Conservation (phyloP, 805 yeast genomes). For the Wickerhamomyces chaumierensis region DNA sequence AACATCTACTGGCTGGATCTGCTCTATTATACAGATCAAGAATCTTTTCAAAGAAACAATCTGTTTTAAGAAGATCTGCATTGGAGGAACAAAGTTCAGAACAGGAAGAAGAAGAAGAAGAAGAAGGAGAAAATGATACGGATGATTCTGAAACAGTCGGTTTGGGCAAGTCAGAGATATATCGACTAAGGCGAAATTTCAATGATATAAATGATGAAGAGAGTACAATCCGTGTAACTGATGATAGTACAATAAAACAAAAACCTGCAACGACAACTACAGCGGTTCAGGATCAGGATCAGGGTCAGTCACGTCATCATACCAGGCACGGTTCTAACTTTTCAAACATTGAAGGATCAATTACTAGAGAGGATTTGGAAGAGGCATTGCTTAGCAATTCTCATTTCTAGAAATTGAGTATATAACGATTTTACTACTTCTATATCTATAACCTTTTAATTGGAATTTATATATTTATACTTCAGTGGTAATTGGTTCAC, state of each 20-base stretch:
- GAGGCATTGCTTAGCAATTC: slow-evolving; percentile 28
- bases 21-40: slow-evolving; percentile 16
- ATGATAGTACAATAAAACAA: no score
- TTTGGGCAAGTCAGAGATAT: background rate
- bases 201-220: background rate
- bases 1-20: slow-evolving; percentile 7
- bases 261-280: no score
- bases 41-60: slow-evolving; percentile 13
- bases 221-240: slow-evolving; percentile 2
- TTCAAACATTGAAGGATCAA: slow-evolving; percentile 1
- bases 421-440: no score
- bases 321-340: background rate
- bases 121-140: slow-evolving; percentile 1
- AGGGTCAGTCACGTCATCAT: no score
- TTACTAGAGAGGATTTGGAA: slow-evolving; percentile 29
- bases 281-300: no score
- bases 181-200: background rate
- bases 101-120: background rate
- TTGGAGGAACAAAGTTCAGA: background rate
- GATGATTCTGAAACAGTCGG: slow-evolving; percentile 13
- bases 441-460: no score
- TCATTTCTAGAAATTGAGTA: slow-evolving; percentile 18
- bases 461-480: no score
- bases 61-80: background rate
- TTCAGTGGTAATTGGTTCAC: no score